A percentile compares a stretch with the other conserved stretches of the same genome.
phyloP scores from a whole-genome alignment of 495 filamentous ascomycete genomes.

The Massariosphaeria phaeospora region DNA sequence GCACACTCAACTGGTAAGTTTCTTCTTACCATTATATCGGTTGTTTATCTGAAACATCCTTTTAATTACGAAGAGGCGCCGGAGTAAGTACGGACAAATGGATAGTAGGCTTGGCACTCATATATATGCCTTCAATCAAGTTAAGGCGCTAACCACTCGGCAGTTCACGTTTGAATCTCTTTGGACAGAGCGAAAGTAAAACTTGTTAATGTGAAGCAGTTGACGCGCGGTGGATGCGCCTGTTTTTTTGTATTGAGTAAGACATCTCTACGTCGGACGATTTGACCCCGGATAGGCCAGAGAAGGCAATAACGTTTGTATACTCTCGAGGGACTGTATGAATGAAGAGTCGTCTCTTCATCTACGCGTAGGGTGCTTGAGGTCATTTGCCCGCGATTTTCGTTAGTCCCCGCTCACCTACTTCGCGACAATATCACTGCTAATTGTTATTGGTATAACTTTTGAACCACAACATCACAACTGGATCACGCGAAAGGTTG shows the following conservation, averaged over 20 bases:
- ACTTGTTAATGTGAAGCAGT: conserved; percentile 3
- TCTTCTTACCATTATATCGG: too few species aligned
- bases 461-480: too few species aligned
- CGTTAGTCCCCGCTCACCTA: conserved; percentile 20
- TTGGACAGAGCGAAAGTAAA: neutral
- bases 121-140: neutral
- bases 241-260: too few species aligned
- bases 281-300: too few species aligned
- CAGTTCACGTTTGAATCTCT: conserved; percentile 1
- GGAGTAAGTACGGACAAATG: neutral
- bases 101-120: neutral
- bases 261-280: too few species aligned
- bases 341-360: conserved; percentile 5
- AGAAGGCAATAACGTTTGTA: neutral
- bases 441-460: neutral
- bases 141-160: neutral
- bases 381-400: neutral
- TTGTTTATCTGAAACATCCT: neutral
- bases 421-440: neutral
- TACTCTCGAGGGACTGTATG: neutral
- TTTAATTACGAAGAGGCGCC: neutral
- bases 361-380: neutral
- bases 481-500: too few species aligned
- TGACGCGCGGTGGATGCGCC: too few species aligned
- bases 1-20: too few species aligned